phyloP scores from a whole-genome alignment of 208 protist genomes.

The Perkinsela sp. region DNA sequence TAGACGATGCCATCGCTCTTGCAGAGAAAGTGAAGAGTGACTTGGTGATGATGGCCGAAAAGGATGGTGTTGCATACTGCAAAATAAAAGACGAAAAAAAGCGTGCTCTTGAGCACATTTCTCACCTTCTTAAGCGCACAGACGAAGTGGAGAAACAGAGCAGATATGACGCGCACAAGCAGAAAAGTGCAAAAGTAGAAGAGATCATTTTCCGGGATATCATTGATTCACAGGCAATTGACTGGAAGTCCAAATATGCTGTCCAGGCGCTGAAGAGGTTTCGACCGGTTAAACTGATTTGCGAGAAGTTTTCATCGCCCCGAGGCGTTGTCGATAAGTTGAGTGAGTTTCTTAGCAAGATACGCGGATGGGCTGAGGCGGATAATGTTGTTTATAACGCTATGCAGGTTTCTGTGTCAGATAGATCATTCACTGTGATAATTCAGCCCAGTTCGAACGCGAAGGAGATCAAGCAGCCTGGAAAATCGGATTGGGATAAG shows the following conservation, averaged over 20 bases:
- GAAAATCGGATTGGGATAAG: constrained; percentile 41
- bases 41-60: constrained; percentile 42
- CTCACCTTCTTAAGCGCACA: constrained; percentile 18
- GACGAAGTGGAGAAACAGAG: constrained; percentile 5
- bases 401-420: constrained; percentile 33
- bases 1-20: constrained; percentile 29
- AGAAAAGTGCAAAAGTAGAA: constrained; percentile 11
- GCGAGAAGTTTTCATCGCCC: constrained; percentile 35
- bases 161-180: constrained; percentile 6
- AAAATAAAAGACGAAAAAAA: constrained; percentile 27
- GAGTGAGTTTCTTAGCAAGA: constrained; percentile 41
- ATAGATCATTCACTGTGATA: constrained; percentile 27
- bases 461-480: constrained; percentile 17
- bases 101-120: constrained; percentile 21
- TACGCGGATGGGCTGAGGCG: constrained; percentile 21
- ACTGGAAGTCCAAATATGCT: constrained; percentile 58
- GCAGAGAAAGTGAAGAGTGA: constrained; percentile 22
- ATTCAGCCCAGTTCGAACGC: constrained; percentile 25
- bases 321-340: constrained; percentile 31
- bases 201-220: constrained; percentile 51
- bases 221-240: constrained; percentile 50
- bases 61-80: constrained; percentile 36
- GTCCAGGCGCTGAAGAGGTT: constrained; percentile 27
- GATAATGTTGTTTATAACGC: constrained; percentile 32
- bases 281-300: constrained; percentile 38